phyloP scores from a whole-genome alignment of 2,329 filamentous ascomycete species.

The Microcyclosporella mali region DNA sequence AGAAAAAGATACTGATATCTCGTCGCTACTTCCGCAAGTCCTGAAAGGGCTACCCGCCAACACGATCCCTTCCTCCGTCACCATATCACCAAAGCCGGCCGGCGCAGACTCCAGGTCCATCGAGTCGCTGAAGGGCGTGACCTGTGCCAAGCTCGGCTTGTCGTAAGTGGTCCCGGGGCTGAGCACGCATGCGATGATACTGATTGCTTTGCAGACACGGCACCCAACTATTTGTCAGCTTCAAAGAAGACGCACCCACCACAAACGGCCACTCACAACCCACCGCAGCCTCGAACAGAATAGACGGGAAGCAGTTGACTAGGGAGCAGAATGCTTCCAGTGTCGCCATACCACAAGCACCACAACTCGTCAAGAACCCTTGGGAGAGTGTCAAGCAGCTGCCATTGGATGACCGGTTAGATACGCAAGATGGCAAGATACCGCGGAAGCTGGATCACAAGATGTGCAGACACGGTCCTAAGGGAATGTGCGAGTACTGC shows the following conservation, averaged over 20 bases:
- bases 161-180: conserved; percentile 37
- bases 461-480: conserved; percentile 93
- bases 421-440: conserved; percentile 87
- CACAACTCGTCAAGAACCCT: conserved; percentile 69
- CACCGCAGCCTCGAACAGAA: conserved; percentile 48
- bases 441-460: conserved; percentile 64
- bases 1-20: conserved; percentile 67
- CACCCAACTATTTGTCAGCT: conserved; percentile 82
- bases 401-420: conserved; percentile 75
- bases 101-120: conserved; percentile 53
- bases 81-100: conserved; percentile 55
- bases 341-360: conserved; percentile 54
- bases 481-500: conserved; percentile 99
- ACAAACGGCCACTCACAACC: conserved; percentile 45
- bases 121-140: conserved; percentile 47
- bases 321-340: conserved; percentile 59
- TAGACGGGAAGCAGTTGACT: conserved; percentile 71
- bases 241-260: conserved; percentile 51
- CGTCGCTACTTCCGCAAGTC: conserved; percentile 49
- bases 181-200: background rate
- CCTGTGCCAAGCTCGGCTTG: conserved; percentile 52
- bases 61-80: conserved; percentile 49
- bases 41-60: conserved; percentile 55
- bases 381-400: conserved; percentile 93
- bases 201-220: conserved; percentile 52